Evolutionary conservation across 2,329 filamentous ascomycete genomes (phyloP).

Genomic region (Byssothecium circinans): DNA sequence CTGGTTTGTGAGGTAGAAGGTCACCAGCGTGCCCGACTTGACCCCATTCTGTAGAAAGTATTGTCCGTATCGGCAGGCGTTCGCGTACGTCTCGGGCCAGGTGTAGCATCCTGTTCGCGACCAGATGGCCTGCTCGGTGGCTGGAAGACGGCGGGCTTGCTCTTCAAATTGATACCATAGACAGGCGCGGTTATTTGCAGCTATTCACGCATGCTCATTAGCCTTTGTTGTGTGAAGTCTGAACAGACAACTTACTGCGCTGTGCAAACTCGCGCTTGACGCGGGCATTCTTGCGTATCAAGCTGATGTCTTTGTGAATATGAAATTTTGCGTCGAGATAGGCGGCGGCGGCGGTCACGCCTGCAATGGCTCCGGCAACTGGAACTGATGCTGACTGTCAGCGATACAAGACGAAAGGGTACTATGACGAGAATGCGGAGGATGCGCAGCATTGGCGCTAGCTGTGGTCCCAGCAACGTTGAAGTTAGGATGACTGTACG

Average conservation of each 20-base stretch:
- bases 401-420: no score
- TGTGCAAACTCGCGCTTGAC: slow-evolving; percentile 51
- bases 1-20: slow-evolving; percentile 68
- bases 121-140: slow-evolving; percentile 65
- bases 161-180: slow-evolving; percentile 69
- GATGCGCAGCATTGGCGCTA: no score
- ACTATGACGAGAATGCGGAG: no score
- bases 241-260: slow-evolving; percentile 48
- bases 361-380: slow-evolving; percentile 39
- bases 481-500: not conserved
- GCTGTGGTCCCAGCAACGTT: no score
- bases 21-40: slow-evolving; percentile 62
- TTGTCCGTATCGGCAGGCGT: slow-evolving; percentile 44
- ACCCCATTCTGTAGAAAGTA: slow-evolving; percentile 53
- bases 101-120: slow-evolving; percentile 58
- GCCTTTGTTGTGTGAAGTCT: not conserved
- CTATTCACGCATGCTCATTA: slow-evolving; percentile 34
- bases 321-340: slow-evolving; percentile 73
- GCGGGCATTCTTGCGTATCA: slow-evolving; percentile 49
- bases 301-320: slow-evolving; percentile 61
- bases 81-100: slow-evolving; percentile 44
- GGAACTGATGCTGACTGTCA: slow-evolving; percentile 25
- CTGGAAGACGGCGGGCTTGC: slow-evolving; percentile 53
- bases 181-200: slow-evolving; percentile 57
- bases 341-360: slow-evolving; percentile 49